Evolutionary conservation across 129 eudicot genomes (phyloP), one percentile per base, ranked within the genome.

Genomic region (Silybum marianum): DNA sequence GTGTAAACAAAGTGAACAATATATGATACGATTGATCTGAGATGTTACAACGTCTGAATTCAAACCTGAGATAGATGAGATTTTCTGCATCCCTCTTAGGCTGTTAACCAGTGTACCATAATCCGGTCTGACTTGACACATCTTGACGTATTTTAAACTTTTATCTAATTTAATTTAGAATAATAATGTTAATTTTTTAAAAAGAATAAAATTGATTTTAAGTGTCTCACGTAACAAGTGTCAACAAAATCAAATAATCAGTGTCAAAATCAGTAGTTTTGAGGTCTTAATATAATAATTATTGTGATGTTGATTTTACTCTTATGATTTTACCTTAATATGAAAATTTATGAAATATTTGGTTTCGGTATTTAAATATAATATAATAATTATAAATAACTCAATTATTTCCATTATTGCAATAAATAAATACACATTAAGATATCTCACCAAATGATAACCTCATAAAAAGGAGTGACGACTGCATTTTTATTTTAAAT

Each of bases 201-300:
- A 16, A 54, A 54, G 5, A 48, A 13, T 48, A 54, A 54, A 54
- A 16, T 14, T 18, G 63, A 54, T 54, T 54, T 54, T 54, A 48
- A 48, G 19, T 2, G 60, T 48, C 19, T 48, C 60, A 48, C 2
- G 48, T 13, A 28, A n/a, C 68, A 39, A 21, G 10, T 44, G 9
- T 36, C 12, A 70, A 13, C 69, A 48, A 19, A 34, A 51, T 21
- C 48, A 23, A 42, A 48, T 7, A 34, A 51, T 21, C 48, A 34
- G 26, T 51, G 77, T 79, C 70, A 79, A 46, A 70, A 70, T 70
- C 75, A 79, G 38, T 7, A 40, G 38, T 34, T 70, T 71, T 32
- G 46, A 39, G 30, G 76, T 79, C 82, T 69, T 44, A 21, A n/a
- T 79, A 48, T 19, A 51, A 51, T 51, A 71, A 48, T 70, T 30